Conservation (phyloP, 139 green algal species). For the Penium margaritaceum region DNA sequence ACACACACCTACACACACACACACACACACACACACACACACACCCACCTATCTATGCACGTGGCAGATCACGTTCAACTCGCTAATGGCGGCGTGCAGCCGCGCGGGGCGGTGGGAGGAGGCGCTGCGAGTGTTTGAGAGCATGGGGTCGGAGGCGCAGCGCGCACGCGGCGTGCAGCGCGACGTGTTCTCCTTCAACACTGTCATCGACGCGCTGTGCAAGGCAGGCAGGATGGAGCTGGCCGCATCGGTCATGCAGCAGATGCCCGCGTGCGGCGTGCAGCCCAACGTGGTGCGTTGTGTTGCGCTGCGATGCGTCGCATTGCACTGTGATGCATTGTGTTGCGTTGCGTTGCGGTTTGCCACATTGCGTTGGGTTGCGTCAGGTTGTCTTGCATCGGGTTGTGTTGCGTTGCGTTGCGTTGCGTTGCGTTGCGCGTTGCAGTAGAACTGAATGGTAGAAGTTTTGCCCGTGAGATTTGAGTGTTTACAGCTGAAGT, state of each 20-base stretch:
- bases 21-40: too few relatives aligned
- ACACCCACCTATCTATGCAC: too few relatives aligned
- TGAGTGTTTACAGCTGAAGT: too few relatives aligned
- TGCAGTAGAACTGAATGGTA: background rate
- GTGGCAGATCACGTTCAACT: slow-evolving; percentile 47
- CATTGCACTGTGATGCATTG: too few relatives aligned
- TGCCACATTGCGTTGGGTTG: too few relatives aligned
- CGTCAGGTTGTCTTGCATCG: too few relatives aligned
- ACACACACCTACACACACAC: too few relatives aligned
- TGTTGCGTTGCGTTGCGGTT: too few relatives aligned
- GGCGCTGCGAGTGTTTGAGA: slow-evolving; percentile 23
- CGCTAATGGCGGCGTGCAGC: slow-evolving; percentile 40
- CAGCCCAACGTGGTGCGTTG: slow-evolving; percentile 21
- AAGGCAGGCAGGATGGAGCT: slow-evolving; percentile 31
- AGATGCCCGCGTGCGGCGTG: slow-evolving; percentile 15
- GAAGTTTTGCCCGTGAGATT: background rate
- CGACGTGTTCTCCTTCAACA: slow-evolving; percentile 41
- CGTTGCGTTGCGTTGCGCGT: background rate
- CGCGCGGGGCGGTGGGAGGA: slow-evolving; percentile 35
- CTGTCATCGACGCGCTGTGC: slow-evolving; percentile 38
- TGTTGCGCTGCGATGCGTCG: too few relatives aligned
- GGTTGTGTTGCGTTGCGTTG: too few relatives aligned
- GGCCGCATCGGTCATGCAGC: slow-evolving; percentile 7
- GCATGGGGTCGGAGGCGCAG: slow-evolving; percentile 17
- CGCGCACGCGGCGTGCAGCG: slow-evolving; percentile 5